Percentiles rank a stretch among this genome's conserved stretches.
Evolutionary conservation across 106 monocot genomes (phyloP).

Genomic region (Xerophyta viscosa): DNA sequence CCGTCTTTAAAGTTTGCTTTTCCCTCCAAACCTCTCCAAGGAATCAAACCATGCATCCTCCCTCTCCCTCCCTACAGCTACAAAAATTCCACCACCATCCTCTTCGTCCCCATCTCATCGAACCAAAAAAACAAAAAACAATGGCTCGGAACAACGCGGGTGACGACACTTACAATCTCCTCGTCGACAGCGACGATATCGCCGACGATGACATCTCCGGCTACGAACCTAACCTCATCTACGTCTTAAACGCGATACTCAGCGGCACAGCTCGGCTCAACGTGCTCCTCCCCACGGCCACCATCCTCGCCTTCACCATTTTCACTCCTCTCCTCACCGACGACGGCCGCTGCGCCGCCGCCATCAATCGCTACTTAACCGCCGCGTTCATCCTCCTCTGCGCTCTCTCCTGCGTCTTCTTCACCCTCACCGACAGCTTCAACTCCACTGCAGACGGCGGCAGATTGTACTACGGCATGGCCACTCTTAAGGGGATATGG

Average conservation of each 20-base stretch:
- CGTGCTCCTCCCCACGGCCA: constrained; percentile 59
- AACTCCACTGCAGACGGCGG: constrained; percentile 22
- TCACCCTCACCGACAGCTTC: constrained; percentile 63
- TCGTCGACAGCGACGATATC: constrained; percentile 14
- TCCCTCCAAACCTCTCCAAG: too few relatives aligned
- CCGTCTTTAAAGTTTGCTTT: too few relatives aligned
- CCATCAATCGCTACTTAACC: constrained; percentile 22
- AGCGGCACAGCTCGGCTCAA: constrained; percentile 61
- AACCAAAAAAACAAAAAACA: too few relatives aligned
- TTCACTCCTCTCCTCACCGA: constrained; percentile 56
- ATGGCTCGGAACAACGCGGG: too few relatives aligned
- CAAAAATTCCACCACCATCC: too few relatives aligned
- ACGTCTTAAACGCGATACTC: constrained; percentile 43
- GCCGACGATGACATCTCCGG: background rate
- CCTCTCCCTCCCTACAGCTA: too few relatives aligned
- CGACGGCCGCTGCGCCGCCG: constrained; percentile 32
- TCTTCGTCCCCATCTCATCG: too few relatives aligned
- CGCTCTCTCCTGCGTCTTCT: constrained; percentile 62
- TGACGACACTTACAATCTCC: constrained; percentile 31
- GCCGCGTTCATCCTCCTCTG: constrained; percentile 35
- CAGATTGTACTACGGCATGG: constrained; percentile 37
- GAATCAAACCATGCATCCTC: too few relatives aligned
- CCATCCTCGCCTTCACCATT: constrained; percentile 64
- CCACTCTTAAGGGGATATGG: constrained; percentile 44
- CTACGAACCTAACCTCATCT: constrained; percentile 26